Base-by-base conservation (phyloP, 1,284 basidiomycete species). In the Trichosporon coremiiforme region DNA sequence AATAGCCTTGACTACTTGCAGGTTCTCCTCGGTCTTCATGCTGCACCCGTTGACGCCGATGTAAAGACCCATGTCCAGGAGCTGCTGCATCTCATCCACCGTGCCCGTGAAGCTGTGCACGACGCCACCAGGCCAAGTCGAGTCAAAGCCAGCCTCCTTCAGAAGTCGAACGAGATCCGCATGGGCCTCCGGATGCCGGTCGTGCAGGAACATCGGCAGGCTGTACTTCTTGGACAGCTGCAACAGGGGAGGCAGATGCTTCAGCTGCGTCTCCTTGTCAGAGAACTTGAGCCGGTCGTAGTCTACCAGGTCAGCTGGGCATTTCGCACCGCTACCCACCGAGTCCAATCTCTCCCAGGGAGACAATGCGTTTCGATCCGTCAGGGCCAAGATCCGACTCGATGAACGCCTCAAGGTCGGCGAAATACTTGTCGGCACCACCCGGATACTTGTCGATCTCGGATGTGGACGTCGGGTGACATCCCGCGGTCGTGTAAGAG, bases 51-150 rank as follows among this genome's bases (percentile, higher is more conserved):
- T 94, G 68, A 93, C 82, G 67, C 90, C 89, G 68, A 93, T 87
- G 77, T 90, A 87, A 76, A 92, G 88, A 0, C 90, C 91, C 89
- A 92, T 90, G 20, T 84, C 81, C 74, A 89, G 86, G 8, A 93
- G 83, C 78, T 95, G 91, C 8, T 84, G 77, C 63, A 88, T 88
- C 80, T 95, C 92, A 29, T 87, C 86, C 1, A 79, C 74, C 0
- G 87, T 88, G 0, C 93, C 94, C 0, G 93, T 94, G 82, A 94
- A 94, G 75, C 90, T 92, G 82, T 95, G 94, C 8, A 94, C 92
- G 8, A 95, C 92, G 0, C 91, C 92, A 10, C 91, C 88, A 68
- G 89, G 84, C 71, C 86, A 85, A 70, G 90, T 89, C 0, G 22
- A 47, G 41, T 70, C 74, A 75, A 75, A 79, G 41, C 78, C 75